phyloP scores from a whole-genome alignment of 2,329 filamentous ascomycete genomes.

The Colletotrichum tropicale region DNA sequence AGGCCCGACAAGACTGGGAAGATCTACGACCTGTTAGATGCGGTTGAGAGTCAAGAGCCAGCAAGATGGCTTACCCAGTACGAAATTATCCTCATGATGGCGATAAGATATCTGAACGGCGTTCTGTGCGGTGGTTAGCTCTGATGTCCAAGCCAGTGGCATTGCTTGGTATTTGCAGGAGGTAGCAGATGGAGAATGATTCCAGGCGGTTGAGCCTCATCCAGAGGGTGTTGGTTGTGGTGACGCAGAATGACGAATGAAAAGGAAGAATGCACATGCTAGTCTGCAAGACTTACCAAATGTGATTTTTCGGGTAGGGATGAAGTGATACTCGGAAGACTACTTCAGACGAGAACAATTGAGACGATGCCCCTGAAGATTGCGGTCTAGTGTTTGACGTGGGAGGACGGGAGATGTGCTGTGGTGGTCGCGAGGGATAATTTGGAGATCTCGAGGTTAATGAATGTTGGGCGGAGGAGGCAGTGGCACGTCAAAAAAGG shows the following conservation, averaged over 20 bases:
- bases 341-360: neutral
- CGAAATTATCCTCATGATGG: constrained; percentile 23
- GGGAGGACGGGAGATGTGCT: neutral
- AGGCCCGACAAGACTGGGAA: constrained; percentile 72
- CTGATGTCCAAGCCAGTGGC: neutral
- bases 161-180: neutral
- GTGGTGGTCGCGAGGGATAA: neutral
- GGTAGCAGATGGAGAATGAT: neutral
- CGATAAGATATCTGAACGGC: neutral
- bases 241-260: constrained; percentile 6
- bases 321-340: neutral
- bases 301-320: neutral
- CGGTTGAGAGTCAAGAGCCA: neutral
- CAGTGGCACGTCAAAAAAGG: constrained; percentile 4
- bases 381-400: neutral
- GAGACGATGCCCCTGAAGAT: neutral
- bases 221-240: neutral
- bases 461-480: neutral
- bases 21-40: constrained; percentile 43
- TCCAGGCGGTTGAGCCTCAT: neutral
- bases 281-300: neutral
- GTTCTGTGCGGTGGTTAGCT: neutral
- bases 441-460: neutral
- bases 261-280: neutral
- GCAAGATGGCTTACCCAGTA: constrained; percentile 38